These are phyloP conservation scores for Erysiphe pisi DNA, from an alignment of 2,329 filamentous ascomycete species.

Conservation along the genomic window DNA sequence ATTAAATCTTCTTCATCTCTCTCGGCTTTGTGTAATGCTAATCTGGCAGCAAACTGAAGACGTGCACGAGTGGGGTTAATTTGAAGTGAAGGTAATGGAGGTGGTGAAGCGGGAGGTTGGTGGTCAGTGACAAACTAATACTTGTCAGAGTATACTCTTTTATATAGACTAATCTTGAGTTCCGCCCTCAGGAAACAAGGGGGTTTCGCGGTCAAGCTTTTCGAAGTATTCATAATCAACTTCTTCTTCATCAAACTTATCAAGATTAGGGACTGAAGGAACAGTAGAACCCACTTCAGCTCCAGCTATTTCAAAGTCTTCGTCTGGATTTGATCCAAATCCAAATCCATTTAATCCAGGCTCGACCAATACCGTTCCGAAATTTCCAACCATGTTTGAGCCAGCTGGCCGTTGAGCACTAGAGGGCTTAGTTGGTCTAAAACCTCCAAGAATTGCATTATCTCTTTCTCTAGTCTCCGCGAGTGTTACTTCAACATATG, in stretches of 20 bases:
- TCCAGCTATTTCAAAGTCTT: conserved; percentile 69
- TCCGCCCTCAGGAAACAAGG: conserved; percentile 42
- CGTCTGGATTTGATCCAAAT: conserved; percentile 83
- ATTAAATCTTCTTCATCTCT: conserved; percentile 34
- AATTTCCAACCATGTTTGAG: conserved; percentile 48
- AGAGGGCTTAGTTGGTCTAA: conserved; percentile 80
- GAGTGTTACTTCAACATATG: conserved; percentile 85
- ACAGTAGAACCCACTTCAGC: conserved; percentile 48
- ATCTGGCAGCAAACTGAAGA: conserved; percentile 75
- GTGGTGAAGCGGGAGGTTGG: conserved; percentile 50
- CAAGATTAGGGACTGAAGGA: conserved; percentile 37
- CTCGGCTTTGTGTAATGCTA: conserved; percentile 51
- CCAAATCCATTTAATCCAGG: conserved; percentile 71
- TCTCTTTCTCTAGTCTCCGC: conserved; percentile 91
- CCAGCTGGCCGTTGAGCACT: conserved; percentile 56
- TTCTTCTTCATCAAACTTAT: conserved; percentile 37
- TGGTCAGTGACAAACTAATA: conserved; percentile 32
- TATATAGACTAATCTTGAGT: conserved; percentile 47
- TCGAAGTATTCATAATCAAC: conserved; percentile 38
- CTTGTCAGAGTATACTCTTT: conserved; percentile 30
- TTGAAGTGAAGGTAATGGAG: conserved; percentile 70
- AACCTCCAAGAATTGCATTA: conserved; percentile 94
- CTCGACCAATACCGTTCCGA: conserved; percentile 61
- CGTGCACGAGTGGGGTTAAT: conserved; percentile 77
- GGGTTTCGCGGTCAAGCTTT: conserved; percentile 37